Evolutionary conservation across 352 stramenopile genomes (phyloP), one percentile per base, ranked within the genome.

Genomic region (Pythium dissotocum): DNA sequence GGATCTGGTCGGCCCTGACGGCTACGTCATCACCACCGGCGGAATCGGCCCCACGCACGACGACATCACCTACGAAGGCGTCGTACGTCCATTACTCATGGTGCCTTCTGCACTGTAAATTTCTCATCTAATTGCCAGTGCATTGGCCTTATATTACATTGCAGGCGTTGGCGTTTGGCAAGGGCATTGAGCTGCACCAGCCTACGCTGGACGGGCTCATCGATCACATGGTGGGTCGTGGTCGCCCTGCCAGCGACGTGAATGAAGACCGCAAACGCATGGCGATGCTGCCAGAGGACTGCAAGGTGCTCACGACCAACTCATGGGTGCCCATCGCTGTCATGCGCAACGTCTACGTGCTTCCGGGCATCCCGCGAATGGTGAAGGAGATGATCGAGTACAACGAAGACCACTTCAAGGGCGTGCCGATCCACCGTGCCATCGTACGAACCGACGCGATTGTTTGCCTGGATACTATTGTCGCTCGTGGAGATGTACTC

Each of bases 31-130:
- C 75, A 94, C 87, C 18, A 93, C 87, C 14, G 87, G 87, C 64
- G 87, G 87, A 24, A 94, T 95, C 42, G 88, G 88, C 6, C 88
- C 86, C 12, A 95, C 88, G 10, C 88, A 95, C 55, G 88, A 95
- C 71, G 88, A 95, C 67, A 93, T 95, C 73, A 95, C 88, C 12
- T 96, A 96, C 67, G 82, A 94, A 65, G 86, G 82, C 67, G 82
- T 94, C 67, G 85, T 91, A 65, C 51, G 70, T 68, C 6, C n/a
- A 2, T 21, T 54, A 7, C 28, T 24, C 16, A 0, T 36, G 24
- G 6, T 28, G 9, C 2, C 49, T 56, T 10, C 7, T 35, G 33
- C 4, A 1, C 26, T 36, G 6, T 14, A 35, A 24, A 21, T 30
- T 16, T 10, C 28, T 13, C 30, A 57, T n/a, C 55, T 30, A 10